Evolutionary conservation across 2,329 filamentous ascomycete genomes (phyloP), one percentile per base, ranked within the genome.

Genomic region (Thelonectria rubi): DNA sequence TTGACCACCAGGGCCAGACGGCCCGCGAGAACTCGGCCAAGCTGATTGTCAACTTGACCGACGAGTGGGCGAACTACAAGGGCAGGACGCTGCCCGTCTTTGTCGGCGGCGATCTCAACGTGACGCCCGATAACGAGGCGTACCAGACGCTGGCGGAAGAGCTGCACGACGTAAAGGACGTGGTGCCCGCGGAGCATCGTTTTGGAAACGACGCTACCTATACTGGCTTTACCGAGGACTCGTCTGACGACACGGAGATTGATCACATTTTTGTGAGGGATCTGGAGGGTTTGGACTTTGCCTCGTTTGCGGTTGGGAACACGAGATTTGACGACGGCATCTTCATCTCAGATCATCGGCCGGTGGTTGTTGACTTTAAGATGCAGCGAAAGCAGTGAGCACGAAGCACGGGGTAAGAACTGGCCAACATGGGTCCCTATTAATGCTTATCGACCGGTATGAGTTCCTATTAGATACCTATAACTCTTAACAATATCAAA

Each of bases 1-100:
- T 86, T 15, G 84, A 86, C 65, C 76, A 86, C 60, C 65, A 76
- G 17, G 82, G 84, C 2, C 63, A 70, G 5, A 65, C 67, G 3
- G 75, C 81, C 2, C 75, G 83, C 6, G 72, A 74, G 68, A 81
- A 73, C 67, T 77, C 67, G 68, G 82, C 65, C 69, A 77, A 72
- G 65, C 80, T 69, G 5, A 70, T 84, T 20, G 72, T 77, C 57
- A 26, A 63, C 6, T n/a, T 76, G 4, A 71, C 75, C 3, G 58
- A 67, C 14, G 64, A 68, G n/a, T 76, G 71, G 73, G 65, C 68
- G 17, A 30, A 37, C 2, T 53, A 62, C 18, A 54, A 61, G n/a
- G 48, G 48, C 15, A 51, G 58, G 14, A 66, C 52, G 3, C 42
- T 72, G 8, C 72, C 71, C 11, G 73, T 76, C 8, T 77, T 77